These are phyloP conservation scores for Vitis hybrid DNA, from an alignment of 177 flowering plant genomes.

Conservation along the genomic window DNA sequence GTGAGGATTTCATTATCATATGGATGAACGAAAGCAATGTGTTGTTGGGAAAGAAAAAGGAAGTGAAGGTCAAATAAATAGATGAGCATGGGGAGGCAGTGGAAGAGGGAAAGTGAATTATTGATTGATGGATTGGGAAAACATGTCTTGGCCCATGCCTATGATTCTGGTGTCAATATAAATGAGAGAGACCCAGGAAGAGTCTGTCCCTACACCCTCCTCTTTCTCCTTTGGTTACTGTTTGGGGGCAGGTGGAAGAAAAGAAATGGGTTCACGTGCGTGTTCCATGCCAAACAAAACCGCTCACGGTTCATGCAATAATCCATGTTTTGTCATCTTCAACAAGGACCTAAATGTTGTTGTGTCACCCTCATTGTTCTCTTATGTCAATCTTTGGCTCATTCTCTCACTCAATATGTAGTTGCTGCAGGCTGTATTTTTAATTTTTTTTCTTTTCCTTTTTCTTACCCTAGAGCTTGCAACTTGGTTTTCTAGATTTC, in stretches of 20 bases:
- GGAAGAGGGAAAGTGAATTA: slow-evolving; percentile 28
- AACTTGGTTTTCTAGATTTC: background rate
- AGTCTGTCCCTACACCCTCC: slow-evolving; percentile 4
- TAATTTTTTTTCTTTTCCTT: too few relatives aligned
- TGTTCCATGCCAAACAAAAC: slow-evolving; percentile 24
- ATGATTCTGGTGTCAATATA: slow-evolving; percentile 12
- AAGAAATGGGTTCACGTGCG: slow-evolving; percentile 17
- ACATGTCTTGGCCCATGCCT: slow-evolving; percentile 40
- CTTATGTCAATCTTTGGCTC: background rate
- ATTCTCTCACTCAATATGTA: slow-evolving; percentile 13
- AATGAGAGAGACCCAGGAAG: slow-evolving; percentile 14
- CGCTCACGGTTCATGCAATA: slow-evolving; percentile 15
- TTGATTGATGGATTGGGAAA: slow-evolving; percentile 28
- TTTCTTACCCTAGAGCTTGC: slow-evolving; percentile 1
- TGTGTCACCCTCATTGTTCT: background rate
- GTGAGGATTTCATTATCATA: slow-evolving; percentile 30
- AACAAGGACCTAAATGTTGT: slow-evolving; percentile 7
- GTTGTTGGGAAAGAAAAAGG: background rate
- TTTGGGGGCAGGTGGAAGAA: slow-evolving; percentile 5
- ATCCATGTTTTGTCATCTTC: slow-evolving; percentile 29
- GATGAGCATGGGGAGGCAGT: slow-evolving; percentile 13
- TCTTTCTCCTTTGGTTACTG: background rate
- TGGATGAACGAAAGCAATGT: background rate
- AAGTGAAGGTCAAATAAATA: slow-evolving; percentile 21
- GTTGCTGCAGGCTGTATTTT: slow-evolving; percentile 15